phyloP scores from a whole-genome alignment of 768 basidiomycete genomes.

The Crassisporium funariophilum region DNA sequence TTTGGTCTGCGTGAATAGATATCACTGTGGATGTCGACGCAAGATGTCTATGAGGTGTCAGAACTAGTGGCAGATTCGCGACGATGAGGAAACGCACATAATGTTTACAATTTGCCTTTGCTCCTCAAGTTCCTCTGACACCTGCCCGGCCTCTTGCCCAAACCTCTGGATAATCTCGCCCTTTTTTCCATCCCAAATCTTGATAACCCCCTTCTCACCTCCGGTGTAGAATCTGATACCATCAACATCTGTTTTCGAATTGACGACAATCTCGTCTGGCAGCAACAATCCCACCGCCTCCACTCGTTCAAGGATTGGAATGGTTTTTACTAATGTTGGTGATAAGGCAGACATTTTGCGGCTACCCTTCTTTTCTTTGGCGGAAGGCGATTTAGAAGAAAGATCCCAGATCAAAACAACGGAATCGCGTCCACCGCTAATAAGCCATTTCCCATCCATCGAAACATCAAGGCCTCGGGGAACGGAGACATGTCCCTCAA shows the following conservation, averaged over 20 bases:
- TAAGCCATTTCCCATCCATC: constrained; percentile 82
- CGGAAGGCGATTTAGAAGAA: constrained; percentile 32
- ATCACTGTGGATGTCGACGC: constrained; percentile 65
- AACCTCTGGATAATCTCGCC: constrained; percentile 65
- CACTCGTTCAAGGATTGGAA: constrained; percentile 82
- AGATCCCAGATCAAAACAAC: constrained; percentile 95
- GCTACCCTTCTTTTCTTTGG: constrained; percentile 47
- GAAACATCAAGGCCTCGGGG: constrained; percentile 89
- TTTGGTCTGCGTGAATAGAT: constrained; percentile 94
- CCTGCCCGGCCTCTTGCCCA: constrained; percentile 47
- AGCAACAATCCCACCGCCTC: constrained; percentile 81
- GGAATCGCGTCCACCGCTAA: constrained; percentile 91
- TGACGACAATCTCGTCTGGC: constrained; percentile 49
- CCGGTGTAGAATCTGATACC: constrained; percentile 80
- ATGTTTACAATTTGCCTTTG: constrained; percentile 83
- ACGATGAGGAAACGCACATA: constrained; percentile 58
- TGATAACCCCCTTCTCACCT: constrained; percentile 85
- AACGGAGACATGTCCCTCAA: constrained; percentile 95
- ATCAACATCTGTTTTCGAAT: constrained; percentile 39
- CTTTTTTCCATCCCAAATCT: constrained; percentile 79
- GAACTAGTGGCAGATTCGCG: background rate
- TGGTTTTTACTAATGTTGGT: constrained; percentile 73
- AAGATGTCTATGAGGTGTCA: constrained; percentile 57
- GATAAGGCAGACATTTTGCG: constrained; percentile 47
- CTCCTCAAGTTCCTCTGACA: constrained; percentile 64